Percentiles rank a stretch among this genome's conserved stretches.
Conservation (phyloP, 768 basidiomycete genomes). For the Tephrocybe sp. region DNA sequence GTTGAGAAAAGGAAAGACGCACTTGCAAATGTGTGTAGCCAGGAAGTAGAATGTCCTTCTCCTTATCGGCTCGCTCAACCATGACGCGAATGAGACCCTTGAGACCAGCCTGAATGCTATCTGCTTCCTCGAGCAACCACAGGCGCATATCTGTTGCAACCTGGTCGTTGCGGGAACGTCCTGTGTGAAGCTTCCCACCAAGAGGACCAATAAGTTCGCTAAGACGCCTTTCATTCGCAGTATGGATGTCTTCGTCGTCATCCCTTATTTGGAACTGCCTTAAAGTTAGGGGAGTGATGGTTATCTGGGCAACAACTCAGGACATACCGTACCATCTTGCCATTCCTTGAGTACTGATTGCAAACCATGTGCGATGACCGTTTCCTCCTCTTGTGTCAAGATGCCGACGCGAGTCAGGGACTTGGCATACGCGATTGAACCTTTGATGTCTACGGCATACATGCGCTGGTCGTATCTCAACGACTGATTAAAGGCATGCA, state of each 20-base stretch:
- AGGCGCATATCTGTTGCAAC: conserved; percentile 98
- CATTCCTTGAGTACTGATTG: conserved; percentile 79
- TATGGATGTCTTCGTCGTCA: conserved; percentile 99
- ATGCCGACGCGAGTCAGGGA: conserved; percentile 80
- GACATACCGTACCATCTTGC: conserved; percentile 69
- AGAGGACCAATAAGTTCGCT: conserved; percentile 90
- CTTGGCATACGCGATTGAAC: conserved; percentile 95
- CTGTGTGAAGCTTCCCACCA: conserved; percentile 96
- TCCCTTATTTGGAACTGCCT: conserved; percentile 67
- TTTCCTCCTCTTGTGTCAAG: conserved; percentile 72
- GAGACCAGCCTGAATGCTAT: conserved; percentile 62
- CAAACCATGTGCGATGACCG: conserved; percentile 71
- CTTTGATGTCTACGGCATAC: conserved; percentile 87
- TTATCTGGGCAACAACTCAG: conserved; percentile 2
- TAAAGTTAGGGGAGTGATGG: not conserved
- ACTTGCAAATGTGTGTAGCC: conserved; percentile 99
- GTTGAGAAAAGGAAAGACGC: conserved; percentile 1
- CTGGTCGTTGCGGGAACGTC: conserved; percentile 96
- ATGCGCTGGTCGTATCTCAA: conserved; percentile 93
- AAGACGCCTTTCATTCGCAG: conserved; percentile 93
- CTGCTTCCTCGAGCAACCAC: conserved; percentile 85
- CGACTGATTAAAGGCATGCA: conserved; percentile 98
- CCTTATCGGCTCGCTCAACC: conserved; percentile 89
- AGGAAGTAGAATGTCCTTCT: conserved; percentile 86
- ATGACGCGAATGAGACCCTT: conserved; percentile 83